These are phyloP conservation scores for Penicillium antarcticum DNA, from an alignment of 495 filamentous ascomycete species.

Conservation along the genomic window DNA sequence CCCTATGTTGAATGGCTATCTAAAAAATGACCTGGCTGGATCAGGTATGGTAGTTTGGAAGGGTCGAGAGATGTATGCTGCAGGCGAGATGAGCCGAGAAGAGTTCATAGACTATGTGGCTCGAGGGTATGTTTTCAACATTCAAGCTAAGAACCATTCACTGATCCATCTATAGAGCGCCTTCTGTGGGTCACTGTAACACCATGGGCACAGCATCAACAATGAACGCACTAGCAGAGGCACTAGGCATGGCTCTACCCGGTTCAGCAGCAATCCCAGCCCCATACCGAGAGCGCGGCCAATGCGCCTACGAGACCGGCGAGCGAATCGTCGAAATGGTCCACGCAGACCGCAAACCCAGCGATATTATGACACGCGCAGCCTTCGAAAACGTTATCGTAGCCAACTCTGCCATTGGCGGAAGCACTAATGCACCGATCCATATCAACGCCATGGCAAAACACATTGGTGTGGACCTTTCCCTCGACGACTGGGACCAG, in stretches of 20 bases:
- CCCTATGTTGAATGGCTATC: slow-evolving; percentile 51
- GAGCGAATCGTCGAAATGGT: slow-evolving; percentile 53
- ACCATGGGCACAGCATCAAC: slow-evolving; percentile 57
- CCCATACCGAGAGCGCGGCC: slow-evolving; percentile 45
- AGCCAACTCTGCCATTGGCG: slow-evolving; percentile 49
- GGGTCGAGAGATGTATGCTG: slow-evolving; percentile 47
- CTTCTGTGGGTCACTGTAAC: slow-evolving; percentile 52
- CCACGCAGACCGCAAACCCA: slow-evolving; percentile 48
- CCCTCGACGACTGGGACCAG: slow-evolving; percentile 51
- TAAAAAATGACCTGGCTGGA: slow-evolving; percentile 38
- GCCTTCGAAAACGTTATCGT: slow-evolving; percentile 55
- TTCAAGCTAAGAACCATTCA: background rate
- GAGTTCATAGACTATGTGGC: slow-evolving; percentile 48
- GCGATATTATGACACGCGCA: slow-evolving; percentile 52
- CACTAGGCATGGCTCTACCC: slow-evolving; percentile 53
- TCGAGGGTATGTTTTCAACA: slow-evolving; percentile 30
- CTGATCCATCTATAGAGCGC: slow-evolving; percentile 30
- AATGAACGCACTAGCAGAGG: slow-evolving; percentile 54
- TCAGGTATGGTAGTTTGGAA: slow-evolving; percentile 50
- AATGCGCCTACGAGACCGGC: slow-evolving; percentile 52
- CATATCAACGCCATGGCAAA: slow-evolving; percentile 54
- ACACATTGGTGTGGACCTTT: slow-evolving; percentile 47
- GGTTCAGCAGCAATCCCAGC: slow-evolving; percentile 53
- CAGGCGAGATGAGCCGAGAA: slow-evolving; percentile 46
- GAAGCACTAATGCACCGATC: slow-evolving; percentile 54